Base-by-base conservation (phyloP, 768 basidiomycete genomes). In the Leccinum rimulosum region DNA sequence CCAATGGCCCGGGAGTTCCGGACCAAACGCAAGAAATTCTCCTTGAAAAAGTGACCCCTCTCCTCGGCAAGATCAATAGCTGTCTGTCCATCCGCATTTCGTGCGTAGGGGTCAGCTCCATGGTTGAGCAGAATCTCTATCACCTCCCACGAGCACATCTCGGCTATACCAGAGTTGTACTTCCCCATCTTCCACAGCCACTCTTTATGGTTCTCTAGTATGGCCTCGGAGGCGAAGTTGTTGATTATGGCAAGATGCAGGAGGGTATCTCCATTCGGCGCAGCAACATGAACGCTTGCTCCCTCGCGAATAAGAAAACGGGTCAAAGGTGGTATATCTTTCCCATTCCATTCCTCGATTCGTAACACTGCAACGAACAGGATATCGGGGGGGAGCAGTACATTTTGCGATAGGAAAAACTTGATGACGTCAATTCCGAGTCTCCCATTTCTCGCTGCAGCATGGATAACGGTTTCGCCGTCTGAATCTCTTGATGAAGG, bases 11-110 rank as follows among this genome's bases (percentile, higher is more conserved):
- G 48, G 22, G 52, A 15, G 28, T 51, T 27, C 1, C 9, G 17
- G 3, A 61, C 40, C 40, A 61, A 51, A 3, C 59, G 61, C 3
- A 40, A n/a, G n/a, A 61, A 61, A 30, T 61, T 61, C 17, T 56
- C 14, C 1, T 51, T n/a, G 50, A 51, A 52, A n/a, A 33, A 52
- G 2, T 31, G 43, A 11, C 50, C 54, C 11, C 35, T 36, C 5
- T 1, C 33, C 19, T 52, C 12, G 12, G 54, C 61, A 38, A 56
- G 22, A 25, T 45, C 54, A 25, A 40, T 12, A 0, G 61, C 22
- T 0, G 61, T 52, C 15, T 52, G 4, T 9, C 50, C 60, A 1
- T 43, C n/a, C 38, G 8, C 4, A 10, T 61, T 61, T 7, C 30
- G 54, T n/a, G 36, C 30, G 3, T 0, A 38, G 1, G 60, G 50